Conservation (phyloP, 202 grass and related monocot genomes). For the Panicum hallii region DNA sequence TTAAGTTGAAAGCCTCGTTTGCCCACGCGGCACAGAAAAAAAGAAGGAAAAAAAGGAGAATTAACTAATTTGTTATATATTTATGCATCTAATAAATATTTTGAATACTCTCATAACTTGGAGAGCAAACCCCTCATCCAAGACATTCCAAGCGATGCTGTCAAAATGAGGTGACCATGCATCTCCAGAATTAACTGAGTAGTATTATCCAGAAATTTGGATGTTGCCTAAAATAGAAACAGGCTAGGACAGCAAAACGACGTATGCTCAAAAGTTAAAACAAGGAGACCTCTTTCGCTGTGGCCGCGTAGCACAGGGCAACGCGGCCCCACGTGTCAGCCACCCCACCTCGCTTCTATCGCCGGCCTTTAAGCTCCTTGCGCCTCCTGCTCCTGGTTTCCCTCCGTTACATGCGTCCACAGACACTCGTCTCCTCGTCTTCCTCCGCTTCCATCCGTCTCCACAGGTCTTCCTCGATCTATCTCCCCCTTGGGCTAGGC, state of each 20-base stretch:
- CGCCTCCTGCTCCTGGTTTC: background rate
- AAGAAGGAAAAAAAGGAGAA: no score
- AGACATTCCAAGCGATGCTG: background rate
- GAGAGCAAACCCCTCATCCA: background rate
- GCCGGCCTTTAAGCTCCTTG: constrained; percentile 2
- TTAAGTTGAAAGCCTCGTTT: no score
- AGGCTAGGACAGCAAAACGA: background rate
- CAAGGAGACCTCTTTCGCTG: no score
- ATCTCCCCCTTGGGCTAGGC: background rate
- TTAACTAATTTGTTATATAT: no score
- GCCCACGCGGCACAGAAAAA: no score
- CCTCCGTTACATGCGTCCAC: constrained; percentile 50
- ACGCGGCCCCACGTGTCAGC: constrained; percentile 7
- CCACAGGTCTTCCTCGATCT: background rate
- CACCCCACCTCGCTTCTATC: background rate
- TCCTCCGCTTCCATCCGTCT: background rate
- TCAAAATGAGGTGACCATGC: background rate
- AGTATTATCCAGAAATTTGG: constrained; percentile 7
- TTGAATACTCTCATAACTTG: no score
- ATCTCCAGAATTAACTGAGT: background rate
- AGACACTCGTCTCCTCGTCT: background rate
- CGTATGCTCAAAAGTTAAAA: background rate
- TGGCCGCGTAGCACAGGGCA: background rate
- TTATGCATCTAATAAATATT: no score
- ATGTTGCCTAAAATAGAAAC: background rate